phyloP scores from a whole-genome alignment of 1,284 basidiomycete species.

The Rhodotorula sp. region DNA sequence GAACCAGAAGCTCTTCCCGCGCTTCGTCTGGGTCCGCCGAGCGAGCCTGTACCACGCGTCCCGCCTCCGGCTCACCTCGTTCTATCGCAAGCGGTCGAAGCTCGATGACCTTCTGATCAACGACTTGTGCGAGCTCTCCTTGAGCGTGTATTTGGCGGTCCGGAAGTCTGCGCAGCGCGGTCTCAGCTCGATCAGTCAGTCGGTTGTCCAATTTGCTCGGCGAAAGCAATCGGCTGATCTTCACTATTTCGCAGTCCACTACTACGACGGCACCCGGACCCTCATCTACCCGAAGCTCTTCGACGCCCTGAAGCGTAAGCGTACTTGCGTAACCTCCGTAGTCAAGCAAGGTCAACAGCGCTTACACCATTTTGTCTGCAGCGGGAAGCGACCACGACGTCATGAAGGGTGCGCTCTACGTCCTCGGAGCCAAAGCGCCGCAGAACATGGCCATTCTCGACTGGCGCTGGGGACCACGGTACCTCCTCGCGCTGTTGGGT shows the following conservation, averaged over 20 bases:
- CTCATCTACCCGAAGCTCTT: constrained; percentile 55
- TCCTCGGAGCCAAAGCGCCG: constrained; percentile 74
- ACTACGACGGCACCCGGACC: constrained; percentile 75
- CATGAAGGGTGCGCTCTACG: constrained; percentile 92
- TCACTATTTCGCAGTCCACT: constrained; percentile 52
- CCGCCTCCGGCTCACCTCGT: constrained; percentile 66
- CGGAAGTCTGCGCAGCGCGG: constrained; percentile 69
- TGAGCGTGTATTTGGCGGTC: constrained; percentile 79
- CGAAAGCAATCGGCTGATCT: constrained; percentile 4
- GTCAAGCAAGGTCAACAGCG: not conserved
- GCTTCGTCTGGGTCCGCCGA: constrained; percentile 71
- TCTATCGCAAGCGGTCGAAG: constrained; percentile 75
- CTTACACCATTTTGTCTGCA: not conserved
- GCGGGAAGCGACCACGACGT: constrained; percentile 80
- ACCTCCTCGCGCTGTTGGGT: constrained; percentile 29
- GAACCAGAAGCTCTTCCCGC: constrained; percentile 48
- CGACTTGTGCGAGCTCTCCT: constrained; percentile 76
- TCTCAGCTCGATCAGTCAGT: constrained; percentile 66
- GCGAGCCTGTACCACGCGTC: constrained; percentile 64
- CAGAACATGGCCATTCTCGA: constrained; percentile 56
- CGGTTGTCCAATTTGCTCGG: not conserved
- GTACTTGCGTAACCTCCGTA: not conserved
- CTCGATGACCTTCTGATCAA: constrained; percentile 75
- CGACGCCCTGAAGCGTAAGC: constrained; percentile 61
- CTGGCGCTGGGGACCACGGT: constrained; percentile 47